These are phyloP conservation scores for Begonia fuchsioides DNA, from an alignment of 306 rosid species.

Conservation along the genomic window DNA sequence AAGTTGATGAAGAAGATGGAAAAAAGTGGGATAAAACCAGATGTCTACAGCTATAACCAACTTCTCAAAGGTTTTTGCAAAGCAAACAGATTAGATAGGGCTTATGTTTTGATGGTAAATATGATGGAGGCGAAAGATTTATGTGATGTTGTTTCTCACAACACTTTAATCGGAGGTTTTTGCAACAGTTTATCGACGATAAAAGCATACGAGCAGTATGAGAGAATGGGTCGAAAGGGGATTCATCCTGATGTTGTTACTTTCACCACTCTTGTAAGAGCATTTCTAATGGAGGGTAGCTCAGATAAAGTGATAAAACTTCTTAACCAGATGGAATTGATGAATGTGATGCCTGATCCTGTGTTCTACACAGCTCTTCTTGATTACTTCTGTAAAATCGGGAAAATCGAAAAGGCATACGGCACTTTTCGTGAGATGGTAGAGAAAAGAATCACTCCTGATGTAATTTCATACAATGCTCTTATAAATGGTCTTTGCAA, in stretches of 20 bases:
- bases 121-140: conserved; percentile 50
- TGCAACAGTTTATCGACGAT: conserved; percentile 34
- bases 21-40: conserved; percentile 57
- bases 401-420: conserved; percentile 44
- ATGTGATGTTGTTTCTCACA: conserved; percentile 72
- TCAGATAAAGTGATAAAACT: conserved; percentile 46
- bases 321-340: conserved; percentile 47
- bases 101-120: conserved; percentile 45
- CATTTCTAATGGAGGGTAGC: conserved; percentile 54
- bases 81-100: conserved; percentile 44
- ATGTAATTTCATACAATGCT: conserved; percentile 75
- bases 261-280: conserved; percentile 55
- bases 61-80: conserved; percentile 65
- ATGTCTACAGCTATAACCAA: conserved; percentile 67
- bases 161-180: conserved; percentile 51
- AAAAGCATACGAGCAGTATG: conserved; percentile 56
- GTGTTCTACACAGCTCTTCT: conserved; percentile 53
- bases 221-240: conserved; percentile 66
- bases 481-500: too few relatives aligned
- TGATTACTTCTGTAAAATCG: conserved; percentile 55
- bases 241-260: conserved; percentile 66
- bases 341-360: conserved; percentile 48
- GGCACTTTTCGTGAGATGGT: conserved; percentile 54
- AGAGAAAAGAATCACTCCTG: conserved; percentile 55
- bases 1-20: conserved; percentile 53